Base-by-base conservation (phyloP, 1,139 yeast species). In the Torulaspora pretoriensis region DNA sequence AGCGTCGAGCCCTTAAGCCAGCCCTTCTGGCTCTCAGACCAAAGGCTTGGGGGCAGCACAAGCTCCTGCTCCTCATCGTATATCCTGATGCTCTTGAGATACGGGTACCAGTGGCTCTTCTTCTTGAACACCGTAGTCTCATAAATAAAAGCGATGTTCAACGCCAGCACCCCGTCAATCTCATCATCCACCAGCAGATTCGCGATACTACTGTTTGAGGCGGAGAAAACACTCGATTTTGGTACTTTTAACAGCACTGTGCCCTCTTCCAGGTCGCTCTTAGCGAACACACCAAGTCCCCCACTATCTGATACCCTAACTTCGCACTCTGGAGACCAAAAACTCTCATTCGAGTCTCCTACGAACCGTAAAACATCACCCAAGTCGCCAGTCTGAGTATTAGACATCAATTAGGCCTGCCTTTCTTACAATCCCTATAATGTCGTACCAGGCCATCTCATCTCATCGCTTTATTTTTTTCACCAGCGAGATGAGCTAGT, bases 251-350 rank as follows among this genome's bases (percentile, higher is more conserved):
- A 51, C 1, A 74, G 50, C 4, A 69, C 52, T 3, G 60, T 57
- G 8, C 64, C 71, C 10, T 63, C 62, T 8, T 62, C 58, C 12
- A 77, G 61, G 36, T 69, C 69, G 43, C 62, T 55, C 35, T 63
- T 64, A 5, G 84, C 80, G 62, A 83, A 85, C 1, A 88, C 94
- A 3, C 96, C 96, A 3, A 80, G 56, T 0, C 96, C 95, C 2
- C 90, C 88, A 6, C 69, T 51, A 5, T 67, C 56, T 0, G 92
- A 82, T 12, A 58, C 50, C 38, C 65, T 69, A 1, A 83, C 66
- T 24, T 69, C 71, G 36, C 83, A 62, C 12, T 70, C 58, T 0
- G 69, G 71, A 3, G 65, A 53, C 48, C 76, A 70, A 77, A 83
- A 80, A 48, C 55, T 60, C 4, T 71, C 66, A 19, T 70, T 70